Base-by-base conservation (phyloP, 768 basidiomycete species). In the Trametopsis cervina region DNA sequence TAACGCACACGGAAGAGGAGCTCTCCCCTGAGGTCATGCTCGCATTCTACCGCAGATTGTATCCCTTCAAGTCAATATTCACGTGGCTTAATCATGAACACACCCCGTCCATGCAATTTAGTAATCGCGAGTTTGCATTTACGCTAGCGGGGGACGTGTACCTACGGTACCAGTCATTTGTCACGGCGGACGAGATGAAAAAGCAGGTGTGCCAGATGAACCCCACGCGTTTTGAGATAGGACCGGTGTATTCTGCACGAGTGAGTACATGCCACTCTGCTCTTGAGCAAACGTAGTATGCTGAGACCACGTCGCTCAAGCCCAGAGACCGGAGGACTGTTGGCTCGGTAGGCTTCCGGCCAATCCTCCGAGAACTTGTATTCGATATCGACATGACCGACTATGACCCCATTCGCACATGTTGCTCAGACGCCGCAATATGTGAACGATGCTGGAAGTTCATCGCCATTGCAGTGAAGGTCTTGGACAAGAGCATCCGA, bases 331-430 rank as follows among this genome's bases (percentile, higher is more conserved):
- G 80, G 62, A 94, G 94, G 60, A 84, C 88, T 0, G 72, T 90
- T 9, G 80, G 80, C 10, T 70, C 83, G n/a, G 66, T 69, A 2
- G 74, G 74, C 0, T 83, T 97, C 55, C 71, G 75, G 38, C 92
- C 96, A 0, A 63, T 78, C 26, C 77, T 80, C 54, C 85, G 96
- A 50, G 96, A 98, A 63, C 83, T 99, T 37, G 95, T 98, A 0
- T 96, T 99, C 63, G 96, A 99, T 80, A 97, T 99, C 63, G 96
- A 99, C 67, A 97, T 99, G 96, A 95, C 96, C 13, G 96, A 99
- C 68, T 99, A 98, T 68, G 95, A 99, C 63, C 73, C 83, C 39
- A 79, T 98, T 59, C 83, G 96, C 41, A 97, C 93, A 0, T 99
- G 96, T 66, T 98, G 96, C 69, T 82, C 83, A 11, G 88, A 80